A percentile compares a stretch with the other conserved stretches of the same genome.
Evolutionary conservation across 345 rosid species (phyloP).

Genomic region (Erucastrum elatum): DNA sequence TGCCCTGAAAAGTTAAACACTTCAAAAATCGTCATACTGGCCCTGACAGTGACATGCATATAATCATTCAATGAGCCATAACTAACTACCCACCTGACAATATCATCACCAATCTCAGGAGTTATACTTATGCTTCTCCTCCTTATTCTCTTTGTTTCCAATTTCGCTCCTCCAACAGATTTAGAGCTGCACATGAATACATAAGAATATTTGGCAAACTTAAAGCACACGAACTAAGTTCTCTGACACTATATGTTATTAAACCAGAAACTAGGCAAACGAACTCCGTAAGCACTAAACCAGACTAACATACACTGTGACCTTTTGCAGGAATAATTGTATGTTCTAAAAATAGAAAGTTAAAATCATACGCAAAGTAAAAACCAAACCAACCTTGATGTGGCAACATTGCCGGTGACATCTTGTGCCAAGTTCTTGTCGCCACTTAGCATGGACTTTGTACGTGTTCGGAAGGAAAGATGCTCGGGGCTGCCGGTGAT

Average conservation of each 20-base stretch:
- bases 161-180: conserved; percentile 80
- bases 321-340: neutral
- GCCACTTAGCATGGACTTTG: conserved; percentile 83
- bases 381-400: conserved; percentile 63
- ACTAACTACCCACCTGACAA: conserved; percentile 75
- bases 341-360: neutral
- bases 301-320: conserved; percentile 14
- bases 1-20: conserved; percentile 64
- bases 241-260: conserved; percentile 1
- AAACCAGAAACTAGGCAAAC: conserved; percentile 12
- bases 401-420: conserved; percentile 56
- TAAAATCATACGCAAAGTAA: neutral
- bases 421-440: conserved; percentile 64
- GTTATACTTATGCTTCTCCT: conserved; percentile 99
- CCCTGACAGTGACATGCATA: conserved; percentile 11
- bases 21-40: conserved; percentile 5
- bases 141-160: conserved; percentile 83
- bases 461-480: conserved; percentile 76
- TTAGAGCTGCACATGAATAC: conserved; percentile 46
- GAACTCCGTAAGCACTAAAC: conserved; percentile 22
- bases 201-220: conserved; percentile 16
- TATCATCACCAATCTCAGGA: conserved; percentile 98
- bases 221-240: conserved; percentile 5
- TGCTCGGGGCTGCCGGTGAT: conserved; percentile 78
- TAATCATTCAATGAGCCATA: conserved; percentile 13